A percentile compares a stretch with the other conserved stretches of the same genome.
Conservation (phyloP, 352 stramenopile genomes). For the Detonula confervacea region DNA sequence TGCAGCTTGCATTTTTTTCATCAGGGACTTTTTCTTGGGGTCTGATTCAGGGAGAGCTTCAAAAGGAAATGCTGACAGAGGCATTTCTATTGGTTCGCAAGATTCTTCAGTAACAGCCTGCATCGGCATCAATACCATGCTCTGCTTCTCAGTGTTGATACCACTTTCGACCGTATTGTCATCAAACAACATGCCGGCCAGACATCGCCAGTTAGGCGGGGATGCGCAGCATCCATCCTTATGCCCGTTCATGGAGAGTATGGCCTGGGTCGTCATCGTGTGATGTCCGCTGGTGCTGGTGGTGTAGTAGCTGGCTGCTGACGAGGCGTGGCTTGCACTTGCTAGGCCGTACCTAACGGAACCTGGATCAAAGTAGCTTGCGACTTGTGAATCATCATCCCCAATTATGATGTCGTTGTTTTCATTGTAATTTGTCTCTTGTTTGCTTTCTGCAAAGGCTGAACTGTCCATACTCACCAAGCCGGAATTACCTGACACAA, state of each 20-base stretch:
- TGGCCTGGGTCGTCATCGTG: neutral
- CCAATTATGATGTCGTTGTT: no score
- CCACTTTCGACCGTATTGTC: neutral
- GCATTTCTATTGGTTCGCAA: neutral
- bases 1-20: neutral
- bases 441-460: no score
- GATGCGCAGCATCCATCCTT: neutral
- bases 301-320: neutral
- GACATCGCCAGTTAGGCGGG: neutral
- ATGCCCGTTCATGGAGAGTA: neutral
- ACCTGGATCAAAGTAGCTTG: no score
- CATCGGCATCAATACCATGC: neutral
- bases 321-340: no score
- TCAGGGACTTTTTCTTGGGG: neutral
- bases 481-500: no score
- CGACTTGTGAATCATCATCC: neutral
- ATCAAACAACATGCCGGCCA: neutral
- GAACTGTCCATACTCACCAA: no score
- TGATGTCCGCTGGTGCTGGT: neutral
- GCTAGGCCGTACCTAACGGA: neutral
- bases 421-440: no score
- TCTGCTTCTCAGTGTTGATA: neutral
- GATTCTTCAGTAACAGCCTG: neutral
- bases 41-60: neutral
- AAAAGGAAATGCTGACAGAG: neutral